These are phyloP conservation scores for Alliaria petiolata DNA, from an alignment of 345 rosid genomes.

Conservation along the genomic window DNA sequence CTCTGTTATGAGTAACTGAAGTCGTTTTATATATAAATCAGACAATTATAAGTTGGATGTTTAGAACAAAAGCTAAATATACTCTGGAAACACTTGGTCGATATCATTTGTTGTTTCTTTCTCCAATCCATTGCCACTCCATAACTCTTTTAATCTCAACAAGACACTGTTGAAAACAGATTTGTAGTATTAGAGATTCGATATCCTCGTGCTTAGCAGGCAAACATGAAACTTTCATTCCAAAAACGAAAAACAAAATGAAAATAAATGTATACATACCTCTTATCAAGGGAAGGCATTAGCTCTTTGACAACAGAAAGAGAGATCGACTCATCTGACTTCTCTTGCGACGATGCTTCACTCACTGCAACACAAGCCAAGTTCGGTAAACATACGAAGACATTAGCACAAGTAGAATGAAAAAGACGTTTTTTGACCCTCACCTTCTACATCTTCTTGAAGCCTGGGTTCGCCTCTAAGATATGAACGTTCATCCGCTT, in stretches of 20 bases:
- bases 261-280: conserved; percentile 43
- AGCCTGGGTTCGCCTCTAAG: conserved; percentile 41
- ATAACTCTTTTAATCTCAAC: conserved; percentile 38
- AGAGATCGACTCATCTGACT: conserved; percentile 22
- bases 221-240: neutral
- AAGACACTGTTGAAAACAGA: conserved; percentile 37
- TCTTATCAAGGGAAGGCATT: conserved; percentile 43
- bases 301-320: conserved; percentile 35
- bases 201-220: neutral
- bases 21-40: neutral
- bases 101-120: neutral
- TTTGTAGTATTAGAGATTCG: neutral
- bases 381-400: neutral
- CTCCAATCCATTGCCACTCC: neutral
- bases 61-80: neutral
- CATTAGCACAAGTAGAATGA: neutral
- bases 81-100: neutral
- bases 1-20: neutral
- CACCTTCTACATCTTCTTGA: conserved; percentile 48
- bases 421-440: neutral
- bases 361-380: conserved; percentile 18
- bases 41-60: neutral
- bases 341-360: conserved; percentile 22
- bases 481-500: conserved; percentile 35
- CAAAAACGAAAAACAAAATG: neutral